These are phyloP conservation scores for Parastagonospora nodorum DNA, from an alignment of 2,329 filamentous ascomycete genomes.

Conservation along the genomic window DNA sequence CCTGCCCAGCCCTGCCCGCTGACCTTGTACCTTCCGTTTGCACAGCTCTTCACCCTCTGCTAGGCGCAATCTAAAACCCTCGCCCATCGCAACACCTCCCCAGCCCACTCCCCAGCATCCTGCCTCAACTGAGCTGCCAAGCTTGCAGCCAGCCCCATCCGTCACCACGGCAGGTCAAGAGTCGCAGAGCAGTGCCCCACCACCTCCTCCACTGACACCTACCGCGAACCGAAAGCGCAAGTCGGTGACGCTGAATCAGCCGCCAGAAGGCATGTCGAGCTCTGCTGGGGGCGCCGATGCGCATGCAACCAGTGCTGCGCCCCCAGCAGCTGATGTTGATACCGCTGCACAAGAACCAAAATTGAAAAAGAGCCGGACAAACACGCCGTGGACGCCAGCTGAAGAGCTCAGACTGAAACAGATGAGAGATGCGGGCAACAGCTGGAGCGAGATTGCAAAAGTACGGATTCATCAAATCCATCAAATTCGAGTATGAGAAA, in stretches of 20 bases:
- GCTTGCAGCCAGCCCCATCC: conserved; percentile 33
- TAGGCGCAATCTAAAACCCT: conserved; percentile 52
- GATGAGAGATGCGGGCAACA: conserved; percentile 91
- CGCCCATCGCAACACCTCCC: conserved; percentile 43
- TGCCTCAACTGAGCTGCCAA: conserved; percentile 31
- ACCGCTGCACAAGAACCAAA: conserved; percentile 43
- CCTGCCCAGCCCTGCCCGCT: conserved; percentile 26
- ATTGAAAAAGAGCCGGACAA: conserved; percentile 93
- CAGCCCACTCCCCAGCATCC: conserved; percentile 28
- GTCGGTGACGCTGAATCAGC: conserved; percentile 33
- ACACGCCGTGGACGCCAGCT: conserved; percentile 95
- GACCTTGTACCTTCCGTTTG: conserved; percentile 31
- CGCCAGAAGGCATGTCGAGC: conserved; percentile 31
- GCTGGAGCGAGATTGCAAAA: conserved; percentile 98
- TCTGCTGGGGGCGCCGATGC: conserved; percentile 19
- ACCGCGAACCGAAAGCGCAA: conserved; percentile 41
- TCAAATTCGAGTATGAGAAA: background rate
- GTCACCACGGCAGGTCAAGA: conserved; percentile 30
- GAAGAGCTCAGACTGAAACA: conserved; percentile 92
- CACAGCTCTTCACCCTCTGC: conserved; percentile 49
- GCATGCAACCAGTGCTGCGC: conserved; percentile 27
- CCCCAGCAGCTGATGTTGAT: conserved; percentile 27
- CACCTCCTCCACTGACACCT: conserved; percentile 21
- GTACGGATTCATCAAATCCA: conserved; percentile 53
- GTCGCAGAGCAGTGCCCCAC: conserved; percentile 23